Evolutionary conservation across 108 stramenopile species (phyloP), one percentile per base, ranked within the genome.

Genomic region (Pseudonitzschia pungens): DNA sequence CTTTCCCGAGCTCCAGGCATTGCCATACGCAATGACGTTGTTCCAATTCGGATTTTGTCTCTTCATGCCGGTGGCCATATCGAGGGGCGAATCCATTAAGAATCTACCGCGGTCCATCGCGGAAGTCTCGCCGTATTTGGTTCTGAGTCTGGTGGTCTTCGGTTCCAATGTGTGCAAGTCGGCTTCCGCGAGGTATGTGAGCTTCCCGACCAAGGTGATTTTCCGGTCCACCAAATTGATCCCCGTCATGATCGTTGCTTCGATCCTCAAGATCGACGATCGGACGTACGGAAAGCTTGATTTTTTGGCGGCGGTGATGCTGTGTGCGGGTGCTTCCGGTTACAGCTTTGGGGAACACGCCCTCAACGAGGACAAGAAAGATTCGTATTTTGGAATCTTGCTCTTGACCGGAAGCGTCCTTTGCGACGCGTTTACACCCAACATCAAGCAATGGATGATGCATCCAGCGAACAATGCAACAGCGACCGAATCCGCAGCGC

Each of bases 131-230:
- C 77, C 84, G n/a, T 89, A 89, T 60, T 29, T 87, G 0, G 27
- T 71, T 36, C 65, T 89, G 31, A 80, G 78, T 55, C 40, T 83
- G 11, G 69, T 86, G 8, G 88, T 87, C 0, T 89, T 87, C 65
- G 84, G 88, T 27, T 82, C 88, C 14, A 87, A 4, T 82, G 82
- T 45, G 77, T 81, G 26, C 83, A 83, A 18, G 79, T 67, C 84
- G 40, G 76, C 69, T 68, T 77, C 82, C 43, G 79, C 87, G 53
- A 73, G 63, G 1, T 89, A 87, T 57, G 86, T 90, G 0, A 80
- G 78, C n/a, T 88, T 81, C 58, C 82, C 85, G 24, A 87, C 87
- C 77, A 90, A 90, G 73, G 89, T 90, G 27, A 85, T 88, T 14
- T 88, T 90, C 69, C 86, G 86, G 59, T 74, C 71, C 63, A 77